phyloP scores from a whole-genome alignment of 768 basidiomycete genomes.

The Terana coerulea region DNA sequence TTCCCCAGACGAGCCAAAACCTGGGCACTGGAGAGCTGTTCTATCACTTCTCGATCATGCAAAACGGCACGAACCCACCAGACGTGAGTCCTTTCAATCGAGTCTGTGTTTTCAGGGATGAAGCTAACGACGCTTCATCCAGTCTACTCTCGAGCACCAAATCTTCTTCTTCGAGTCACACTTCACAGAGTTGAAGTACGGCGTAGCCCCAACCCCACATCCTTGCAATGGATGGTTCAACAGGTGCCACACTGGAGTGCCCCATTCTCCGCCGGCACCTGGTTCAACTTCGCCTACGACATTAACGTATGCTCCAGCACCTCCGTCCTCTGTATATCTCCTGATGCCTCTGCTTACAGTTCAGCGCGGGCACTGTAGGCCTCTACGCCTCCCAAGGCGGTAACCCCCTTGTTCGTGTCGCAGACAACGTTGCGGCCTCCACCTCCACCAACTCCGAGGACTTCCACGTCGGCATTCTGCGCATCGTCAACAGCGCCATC shows the following conservation, averaged over 20 bases:
- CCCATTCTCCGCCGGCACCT: constrained; percentile 46
- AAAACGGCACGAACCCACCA: constrained; percentile 44
- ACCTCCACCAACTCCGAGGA: constrained; percentile 58
- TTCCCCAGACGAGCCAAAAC: constrained; percentile 44
- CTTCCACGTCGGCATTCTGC: constrained; percentile 60
- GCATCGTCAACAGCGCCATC: constrained; percentile 42
- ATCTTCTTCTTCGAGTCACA: constrained; percentile 62
- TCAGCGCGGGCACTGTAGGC: constrained; percentile 48
- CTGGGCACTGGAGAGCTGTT: constrained; percentile 54
- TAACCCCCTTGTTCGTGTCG: constrained; percentile 45
- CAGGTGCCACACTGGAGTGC: constrained; percentile 46
- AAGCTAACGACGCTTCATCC: neutral
- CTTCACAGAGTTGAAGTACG: constrained; percentile 63
- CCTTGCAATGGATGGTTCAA: constrained; percentile 51
- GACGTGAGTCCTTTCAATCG: constrained; percentile 34
- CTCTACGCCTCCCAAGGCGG: constrained; percentile 54
- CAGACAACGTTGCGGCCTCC: constrained; percentile 41
- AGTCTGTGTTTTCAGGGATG: neutral
- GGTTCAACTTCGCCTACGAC: constrained; percentile 68
- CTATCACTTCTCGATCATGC: constrained; percentile 61
- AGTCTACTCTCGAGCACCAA: constrained; percentile 57
- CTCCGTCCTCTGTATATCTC: neutral
- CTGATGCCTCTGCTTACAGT: constrained; percentile 30
- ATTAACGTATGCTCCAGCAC: constrained; percentile 43
- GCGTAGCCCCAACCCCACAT: constrained; percentile 45